Conservation (phyloP, 2,329 filamentous ascomycete genomes). For the Pseudocercospora musae region DNA sequence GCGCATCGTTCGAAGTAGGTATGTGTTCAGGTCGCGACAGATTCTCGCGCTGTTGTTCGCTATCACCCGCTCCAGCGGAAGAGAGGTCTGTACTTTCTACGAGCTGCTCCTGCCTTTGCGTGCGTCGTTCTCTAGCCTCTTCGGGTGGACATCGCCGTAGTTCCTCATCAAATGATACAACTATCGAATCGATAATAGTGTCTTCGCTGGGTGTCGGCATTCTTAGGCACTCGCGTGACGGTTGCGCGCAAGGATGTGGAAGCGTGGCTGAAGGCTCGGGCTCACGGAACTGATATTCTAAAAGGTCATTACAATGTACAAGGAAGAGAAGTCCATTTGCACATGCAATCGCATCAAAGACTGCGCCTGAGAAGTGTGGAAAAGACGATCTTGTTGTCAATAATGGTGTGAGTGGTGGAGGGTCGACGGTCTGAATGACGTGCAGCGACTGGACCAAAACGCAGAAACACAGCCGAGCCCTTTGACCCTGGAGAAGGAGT, state of each 20-base stretch:
- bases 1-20: conserved; percentile 4
- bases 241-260: conserved; percentile 8
- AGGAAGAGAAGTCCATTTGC: conserved; percentile 5
- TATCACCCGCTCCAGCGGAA: conserved; percentile 8
- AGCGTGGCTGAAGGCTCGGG: conserved; percentile 4
- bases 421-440: background rate
- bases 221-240: conserved; percentile 25
- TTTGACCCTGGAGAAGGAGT: background rate
- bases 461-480: background rate
- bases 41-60: conserved; percentile 18
- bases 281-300: background rate
- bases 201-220: conserved; percentile 27
- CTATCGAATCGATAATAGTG: conserved; percentile 7
- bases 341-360: background rate
- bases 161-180: conserved; percentile 5
- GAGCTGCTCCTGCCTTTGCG: conserved; percentile 4
- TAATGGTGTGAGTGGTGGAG: background rate
- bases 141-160: conserved; percentile 39
- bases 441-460: background rate
- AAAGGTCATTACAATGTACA: conserved; percentile 20
- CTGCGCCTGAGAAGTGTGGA: background rate
- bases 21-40: conserved; percentile 30
- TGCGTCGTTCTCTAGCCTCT: conserved; percentile 24
- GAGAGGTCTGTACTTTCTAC: background rate
- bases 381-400: background rate